Evolutionary conservation across 2,329 filamentous ascomycete species (phyloP).

Genomic region (Penicillium sp.): DNA sequence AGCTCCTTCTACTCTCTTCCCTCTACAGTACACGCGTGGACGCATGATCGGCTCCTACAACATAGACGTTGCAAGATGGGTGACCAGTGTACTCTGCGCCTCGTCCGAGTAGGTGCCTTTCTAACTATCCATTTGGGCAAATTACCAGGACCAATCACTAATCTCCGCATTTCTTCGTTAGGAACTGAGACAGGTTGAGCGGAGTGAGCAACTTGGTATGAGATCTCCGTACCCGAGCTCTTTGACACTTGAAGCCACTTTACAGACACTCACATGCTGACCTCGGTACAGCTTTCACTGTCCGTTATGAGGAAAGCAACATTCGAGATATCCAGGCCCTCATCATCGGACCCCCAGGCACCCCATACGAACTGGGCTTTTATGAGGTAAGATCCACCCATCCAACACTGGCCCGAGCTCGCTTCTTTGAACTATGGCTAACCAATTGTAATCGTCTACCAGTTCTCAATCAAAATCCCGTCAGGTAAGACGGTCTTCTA

Average conservation of each 20-base stretch:
- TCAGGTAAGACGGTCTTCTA: conserved; percentile 55
- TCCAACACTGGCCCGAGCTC: not conserved
- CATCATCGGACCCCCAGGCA: conserved; percentile 89
- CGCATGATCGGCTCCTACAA: not conserved
- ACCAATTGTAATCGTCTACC: not conserved
- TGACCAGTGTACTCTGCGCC: conserved; percentile 17
- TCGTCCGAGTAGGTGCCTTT: conserved; percentile 15
- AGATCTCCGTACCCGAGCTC: not conserved
- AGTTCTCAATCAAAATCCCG: conserved; percentile 77
- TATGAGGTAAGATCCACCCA: conserved; percentile 68
- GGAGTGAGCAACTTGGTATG: conserved; percentile 15
- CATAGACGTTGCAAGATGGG: conserved; percentile 9
- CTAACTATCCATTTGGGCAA: not conserved
- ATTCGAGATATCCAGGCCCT: conserved; percentile 84
- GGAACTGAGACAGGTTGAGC: conserved; percentile 18
- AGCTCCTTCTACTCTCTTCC: not conserved
- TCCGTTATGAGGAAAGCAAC: conserved; percentile 83
- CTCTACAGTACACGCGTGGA: not conserved
- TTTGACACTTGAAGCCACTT: not conserved
- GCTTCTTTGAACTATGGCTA: not conserved
- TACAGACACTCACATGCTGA: conserved; percentile 14
- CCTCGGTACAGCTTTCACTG: conserved; percentile 67
- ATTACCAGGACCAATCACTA: not conserved
- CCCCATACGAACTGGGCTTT: conserved; percentile 95
- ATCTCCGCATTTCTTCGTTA: not conserved